Percentiles rank a stretch among this genome's conserved stretches.
Evolutionary conservation across 1,284 basidiomycete species (phyloP).

Genomic region (Mixia osmundae): DNA sequence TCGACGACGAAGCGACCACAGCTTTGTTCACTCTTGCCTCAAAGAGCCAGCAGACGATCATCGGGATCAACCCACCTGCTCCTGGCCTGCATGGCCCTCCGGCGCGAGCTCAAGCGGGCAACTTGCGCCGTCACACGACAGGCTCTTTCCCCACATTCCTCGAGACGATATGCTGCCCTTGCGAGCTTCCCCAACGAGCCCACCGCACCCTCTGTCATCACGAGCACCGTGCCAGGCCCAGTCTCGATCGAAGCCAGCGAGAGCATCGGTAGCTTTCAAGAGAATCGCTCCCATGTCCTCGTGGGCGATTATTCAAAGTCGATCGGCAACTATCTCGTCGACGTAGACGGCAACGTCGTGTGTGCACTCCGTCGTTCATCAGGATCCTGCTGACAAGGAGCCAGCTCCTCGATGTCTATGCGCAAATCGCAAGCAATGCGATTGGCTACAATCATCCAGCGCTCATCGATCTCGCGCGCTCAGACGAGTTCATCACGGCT

Average conservation of each 20-base stretch:
- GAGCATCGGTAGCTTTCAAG: constrained; percentile 23
- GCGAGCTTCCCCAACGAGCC: constrained; percentile 19
- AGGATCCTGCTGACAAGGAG: no score
- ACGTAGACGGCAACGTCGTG: constrained; percentile 30
- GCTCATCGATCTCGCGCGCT: constrained; percentile 23
- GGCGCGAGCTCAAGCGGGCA: no score
- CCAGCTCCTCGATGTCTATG: constrained; percentile 30
- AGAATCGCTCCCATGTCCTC: constrained; percentile 23
- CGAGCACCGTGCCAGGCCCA: constrained; percentile 20
- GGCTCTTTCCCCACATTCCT: no score
- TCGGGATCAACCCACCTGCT: background rate
- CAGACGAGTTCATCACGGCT: constrained; percentile 24
- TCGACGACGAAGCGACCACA: no score
- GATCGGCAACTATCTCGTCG: constrained; percentile 28
- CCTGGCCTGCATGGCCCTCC: no score
- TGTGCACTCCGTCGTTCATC: no score
- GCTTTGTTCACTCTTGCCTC: no score
- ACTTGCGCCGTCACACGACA: no score
- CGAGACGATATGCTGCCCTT: no score
- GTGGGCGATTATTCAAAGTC: constrained; percentile 24
- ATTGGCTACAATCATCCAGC: constrained; percentile 29
- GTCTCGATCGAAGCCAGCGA: constrained; percentile 15
- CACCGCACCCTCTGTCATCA: constrained; percentile 12
- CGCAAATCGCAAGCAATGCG: constrained; percentile 28
- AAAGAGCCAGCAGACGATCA: background rate